A percentile compares a stretch with the other conserved stretches of the same genome.
phyloP scores from a whole-genome alignment of 2,329 filamentous ascomycete species.

The Ceratocystis harringtonii region DNA sequence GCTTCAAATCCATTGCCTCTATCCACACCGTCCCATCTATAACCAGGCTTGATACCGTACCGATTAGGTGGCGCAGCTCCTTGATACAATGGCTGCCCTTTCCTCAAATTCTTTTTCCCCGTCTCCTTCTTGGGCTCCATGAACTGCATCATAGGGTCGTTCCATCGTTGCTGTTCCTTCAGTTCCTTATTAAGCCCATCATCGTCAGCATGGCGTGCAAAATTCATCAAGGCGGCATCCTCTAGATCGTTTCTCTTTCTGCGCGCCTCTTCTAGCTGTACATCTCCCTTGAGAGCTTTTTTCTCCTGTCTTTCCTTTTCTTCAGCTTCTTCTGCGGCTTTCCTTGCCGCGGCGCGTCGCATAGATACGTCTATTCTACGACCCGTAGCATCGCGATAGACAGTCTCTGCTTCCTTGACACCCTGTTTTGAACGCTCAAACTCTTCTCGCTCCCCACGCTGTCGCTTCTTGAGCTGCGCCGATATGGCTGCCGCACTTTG shows the following conservation, averaged over 20 bases:
- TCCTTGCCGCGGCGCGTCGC: conserved; percentile 75
- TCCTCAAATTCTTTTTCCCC: conserved; percentile 23
- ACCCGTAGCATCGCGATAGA: conserved; percentile 89
- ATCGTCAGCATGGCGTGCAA: conserved; percentile 74
- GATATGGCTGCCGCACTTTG: conserved; percentile 71
- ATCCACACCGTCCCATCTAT: conserved; percentile 95
- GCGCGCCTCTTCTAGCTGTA: conserved; percentile 57
- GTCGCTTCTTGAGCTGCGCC: conserved; percentile 49
- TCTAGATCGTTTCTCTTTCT: conserved; percentile 51
- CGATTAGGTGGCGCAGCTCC: conserved; percentile 77
- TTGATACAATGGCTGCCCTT: conserved; percentile 52
- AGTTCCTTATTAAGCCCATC: conserved; percentile 71
- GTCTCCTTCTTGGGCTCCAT: conserved; percentile 38
- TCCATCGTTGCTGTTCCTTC: conserved; percentile 66
- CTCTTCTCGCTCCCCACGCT: conserved; percentile 44
- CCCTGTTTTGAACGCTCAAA: conserved; percentile 29
- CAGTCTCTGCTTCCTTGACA: conserved; percentile 48
- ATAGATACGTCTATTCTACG: conserved; percentile 86
- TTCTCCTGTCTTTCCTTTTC: conserved; percentile 53
- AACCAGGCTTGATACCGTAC: conserved; percentile 82
- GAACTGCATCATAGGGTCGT: conserved; percentile 81
- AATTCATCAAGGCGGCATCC: conserved; percentile 66
- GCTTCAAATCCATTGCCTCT: conserved; percentile 84
- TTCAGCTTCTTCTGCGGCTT: conserved; percentile 48
- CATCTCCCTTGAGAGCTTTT: conserved; percentile 66